Base-by-base conservation (phyloP, 2,329 filamentous ascomycete species). In the Boeremia lycopersici region DNA sequence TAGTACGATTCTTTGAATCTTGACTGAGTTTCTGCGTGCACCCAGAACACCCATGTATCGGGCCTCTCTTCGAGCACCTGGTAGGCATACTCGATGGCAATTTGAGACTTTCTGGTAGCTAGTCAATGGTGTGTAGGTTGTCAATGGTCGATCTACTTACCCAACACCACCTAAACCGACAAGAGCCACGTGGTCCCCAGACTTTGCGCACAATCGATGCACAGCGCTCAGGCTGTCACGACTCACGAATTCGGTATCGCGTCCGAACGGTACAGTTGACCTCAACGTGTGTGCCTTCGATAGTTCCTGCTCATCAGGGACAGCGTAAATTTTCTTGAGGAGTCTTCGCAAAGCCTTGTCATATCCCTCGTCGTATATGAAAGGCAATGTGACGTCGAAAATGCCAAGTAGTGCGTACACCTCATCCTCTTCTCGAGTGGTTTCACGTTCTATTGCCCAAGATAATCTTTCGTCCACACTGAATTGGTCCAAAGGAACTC, bases 191-290 rank as follows among this genome's bases (percentile, higher is more conserved):
- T 58, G 44, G 4, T 19, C 42, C 30, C 52, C 54, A 33, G 44
- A 42, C 12, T 5, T 17, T 31, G 45, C 13, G 40, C 35, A 56
- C 19, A 56, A 34, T 19, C 30, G 31, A 0, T 19, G 29, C 28
- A 53, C 30, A 15, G 28, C 50, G 7, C 6, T 19, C 5, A 67
- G 40, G 6, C 45, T 54, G 0, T 48, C 39, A 19, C 68, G 62
- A 4, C 64, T 56, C 10, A 72, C 45, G 39, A 71, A 72, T 30
- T 70, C 53, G 2, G 47, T 26, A 26, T 70, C 68, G 9, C 46
- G 62, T 8, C 30, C 33, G 33, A 69, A 70, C 7, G 50, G 57
- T 0, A 51, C 23, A 0, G 11, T 51, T 7, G 42, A 51, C n/a
- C 23, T 26, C 3, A 29, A n/a, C 2, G 23, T 19, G 8, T 28